Evolutionary conservation across 1,139 yeast species (phyloP).

Genomic region (Magnusiomyces tetraspermus): DNA sequence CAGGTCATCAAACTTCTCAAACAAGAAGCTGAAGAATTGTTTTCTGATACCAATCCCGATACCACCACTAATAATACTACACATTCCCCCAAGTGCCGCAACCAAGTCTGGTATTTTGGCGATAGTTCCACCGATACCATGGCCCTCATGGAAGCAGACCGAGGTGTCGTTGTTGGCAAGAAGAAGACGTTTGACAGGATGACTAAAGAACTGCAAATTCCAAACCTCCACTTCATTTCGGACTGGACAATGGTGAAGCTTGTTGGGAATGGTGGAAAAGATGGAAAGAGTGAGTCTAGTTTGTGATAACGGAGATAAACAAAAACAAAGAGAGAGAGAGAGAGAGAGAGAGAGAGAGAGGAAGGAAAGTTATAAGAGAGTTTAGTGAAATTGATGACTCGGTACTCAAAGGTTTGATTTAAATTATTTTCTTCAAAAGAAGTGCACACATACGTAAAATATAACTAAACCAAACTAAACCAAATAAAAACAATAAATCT

Average conservation of each 20-base stretch:
- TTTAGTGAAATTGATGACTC: no score
- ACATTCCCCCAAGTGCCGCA: neutral
- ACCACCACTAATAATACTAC: neutral
- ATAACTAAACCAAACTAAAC: no score
- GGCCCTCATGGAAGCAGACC: constrained; percentile 41
- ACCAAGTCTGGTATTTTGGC: constrained; percentile 44
- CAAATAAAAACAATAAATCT: no score
- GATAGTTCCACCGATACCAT: constrained; percentile 59
- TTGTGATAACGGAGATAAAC: no score
- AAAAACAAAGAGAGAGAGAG: no score
- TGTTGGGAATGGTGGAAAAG: neutral
- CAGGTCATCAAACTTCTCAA: constrained; percentile 25
- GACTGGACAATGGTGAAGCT: constrained; percentile 2
- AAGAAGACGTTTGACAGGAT: constrained; percentile 5
- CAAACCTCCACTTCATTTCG: neutral
- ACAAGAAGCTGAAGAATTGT: constrained; percentile 10
- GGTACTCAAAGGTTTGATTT: no score
- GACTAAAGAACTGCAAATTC: constrained; percentile 1
- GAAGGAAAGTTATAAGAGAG: no score
- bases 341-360: no score
- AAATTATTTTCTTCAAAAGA: no score
- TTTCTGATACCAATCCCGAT: neutral
- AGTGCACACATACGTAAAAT: no score
- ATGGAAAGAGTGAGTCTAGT: no score
- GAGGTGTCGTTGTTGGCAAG: constrained; percentile 42